A percentile compares a stretch with the other conserved stretches of the same genome.
Conservation (phyloP, 257 asterid species). For the Jaltomata sinuosa region DNA sequence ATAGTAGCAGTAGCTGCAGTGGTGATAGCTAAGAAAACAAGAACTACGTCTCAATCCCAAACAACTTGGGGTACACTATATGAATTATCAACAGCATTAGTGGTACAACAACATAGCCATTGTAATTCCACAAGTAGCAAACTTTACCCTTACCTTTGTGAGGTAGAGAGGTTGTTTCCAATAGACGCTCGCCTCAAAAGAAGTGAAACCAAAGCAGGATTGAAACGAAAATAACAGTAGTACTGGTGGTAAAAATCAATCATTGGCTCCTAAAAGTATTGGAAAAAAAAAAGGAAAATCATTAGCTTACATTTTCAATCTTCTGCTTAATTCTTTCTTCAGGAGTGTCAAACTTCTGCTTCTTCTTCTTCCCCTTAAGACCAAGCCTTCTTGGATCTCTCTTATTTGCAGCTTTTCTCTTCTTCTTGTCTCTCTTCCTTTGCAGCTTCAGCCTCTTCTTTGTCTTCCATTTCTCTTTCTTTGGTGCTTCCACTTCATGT, state of each 20-base stretch:
- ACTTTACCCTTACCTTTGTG: too few relatives aligned
- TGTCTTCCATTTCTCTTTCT: slow-evolving; percentile 78
- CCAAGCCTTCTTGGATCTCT: slow-evolving; percentile 80
- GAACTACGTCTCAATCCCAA: background rate
- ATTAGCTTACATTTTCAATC: slow-evolving; percentile 33
- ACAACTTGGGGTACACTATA: background rate
- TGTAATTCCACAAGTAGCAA: too few relatives aligned
- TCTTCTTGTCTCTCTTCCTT: slow-evolving; percentile 58
- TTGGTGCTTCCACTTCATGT: slow-evolving; percentile 61
- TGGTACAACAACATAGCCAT: too few relatives aligned
- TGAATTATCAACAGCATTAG: background rate
- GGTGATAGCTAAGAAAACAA: background rate
- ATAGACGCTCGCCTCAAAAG: too few relatives aligned
- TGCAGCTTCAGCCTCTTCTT: slow-evolving; percentile 68
- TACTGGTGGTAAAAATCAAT: background rate
- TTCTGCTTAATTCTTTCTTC: slow-evolving; percentile 82
- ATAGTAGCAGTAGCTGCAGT: background rate
- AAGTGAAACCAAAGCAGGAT: too few relatives aligned
- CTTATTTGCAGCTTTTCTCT: slow-evolving; percentile 73
- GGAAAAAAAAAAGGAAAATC: background rate
- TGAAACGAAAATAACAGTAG: too few relatives aligned
- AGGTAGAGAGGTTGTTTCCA: too few relatives aligned
- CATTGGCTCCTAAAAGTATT: background rate
- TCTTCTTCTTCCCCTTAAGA: slow-evolving; percentile 47
- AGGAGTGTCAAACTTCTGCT: slow-evolving; percentile 60